These are phyloP conservation scores for Paramecium biaurelia DNA, from an alignment of 73 alveolate species.

Conservation along the genomic window DNA sequence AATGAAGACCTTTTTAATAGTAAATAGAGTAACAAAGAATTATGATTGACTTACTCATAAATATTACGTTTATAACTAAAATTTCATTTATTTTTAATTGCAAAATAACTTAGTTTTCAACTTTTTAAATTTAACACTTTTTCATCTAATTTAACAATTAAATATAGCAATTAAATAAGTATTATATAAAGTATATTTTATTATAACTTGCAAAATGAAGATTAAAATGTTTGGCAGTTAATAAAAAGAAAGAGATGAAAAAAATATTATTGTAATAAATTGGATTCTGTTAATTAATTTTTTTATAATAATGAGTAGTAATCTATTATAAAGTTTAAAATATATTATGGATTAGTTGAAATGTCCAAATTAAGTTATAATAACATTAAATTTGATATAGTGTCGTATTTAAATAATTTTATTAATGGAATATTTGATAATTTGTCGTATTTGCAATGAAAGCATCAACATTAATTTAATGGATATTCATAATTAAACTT, in stretches of 20 bases:
- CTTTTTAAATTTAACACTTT: background rate
- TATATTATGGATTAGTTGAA: background rate
- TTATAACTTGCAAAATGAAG: background rate
- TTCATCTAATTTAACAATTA: background rate
- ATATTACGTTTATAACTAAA: background rate
- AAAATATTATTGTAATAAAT: background rate
- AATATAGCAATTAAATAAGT: no score
- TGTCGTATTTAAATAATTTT: background rate
- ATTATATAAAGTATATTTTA: no score
- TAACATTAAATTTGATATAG: background rate
- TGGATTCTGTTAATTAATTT: background rate
- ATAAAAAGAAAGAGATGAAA: background rate
- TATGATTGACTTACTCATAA: background rate
- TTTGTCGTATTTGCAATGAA: constrained; percentile 36
- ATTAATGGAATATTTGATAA: constrained; percentile 14
- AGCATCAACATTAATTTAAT: background rate
- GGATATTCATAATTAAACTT: background rate
- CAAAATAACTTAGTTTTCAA: background rate
- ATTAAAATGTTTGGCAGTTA: background rate
- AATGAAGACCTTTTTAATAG: background rate
- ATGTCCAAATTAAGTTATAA: background rate
- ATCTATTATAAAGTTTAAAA: background rate
- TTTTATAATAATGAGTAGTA: background rate
- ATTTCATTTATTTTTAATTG: background rate
- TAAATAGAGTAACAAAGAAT: background rate